Base-by-base conservation (phyloP, 495 filamentous ascomycete genomes). In the Oidiodendron maius region DNA sequence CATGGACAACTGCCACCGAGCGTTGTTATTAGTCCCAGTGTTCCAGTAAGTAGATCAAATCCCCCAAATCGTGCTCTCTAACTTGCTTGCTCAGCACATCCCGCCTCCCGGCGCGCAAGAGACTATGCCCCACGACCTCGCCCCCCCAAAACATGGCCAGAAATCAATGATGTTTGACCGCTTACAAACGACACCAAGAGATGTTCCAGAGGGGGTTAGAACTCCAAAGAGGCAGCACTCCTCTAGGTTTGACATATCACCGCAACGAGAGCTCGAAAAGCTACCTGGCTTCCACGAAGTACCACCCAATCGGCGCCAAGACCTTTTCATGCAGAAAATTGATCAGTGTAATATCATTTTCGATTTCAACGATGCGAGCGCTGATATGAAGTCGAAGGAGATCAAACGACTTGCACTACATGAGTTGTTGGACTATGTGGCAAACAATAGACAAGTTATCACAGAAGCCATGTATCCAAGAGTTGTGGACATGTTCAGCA, bases 281-380 rank as follows among this genome's bases (percentile, higher is more conserved):
- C 73, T 97, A 11, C 90, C 91, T 1, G 91, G 93, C n/a, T 99
- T 99, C 70, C 93, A 97, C 63, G 93, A 99, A 68, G 93, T 97
- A 40, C 84, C 91, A 9, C 94, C 93, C 16, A 91, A 95, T 54
- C 81, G 90, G 28, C 85, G 93, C 44, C 91, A 99, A 70, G 93
- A 97, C 36, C 77, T 99, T 15, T 99, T 99, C 71, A 96, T 99
- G 91, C 90, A 97, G 65, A 99, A 99, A 76, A 94, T 99, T 60
- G 93, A 97, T 61, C 93, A 99, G 67, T 99, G 93, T 74, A 99
- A 99, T 61, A 94, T 99, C 68, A 99, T 99, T 57, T 99, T 99
- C 60, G 93, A 99, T 66, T 99, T 99, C 71, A 99, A 96, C 66
- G 93, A 99, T 61, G 89, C 94, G 32, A 94, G 88, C 51, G 91